Evolutionary conservation across 352 stramenopile genomes (phyloP).

Genomic region (Globisporangium cystogenes): DNA sequence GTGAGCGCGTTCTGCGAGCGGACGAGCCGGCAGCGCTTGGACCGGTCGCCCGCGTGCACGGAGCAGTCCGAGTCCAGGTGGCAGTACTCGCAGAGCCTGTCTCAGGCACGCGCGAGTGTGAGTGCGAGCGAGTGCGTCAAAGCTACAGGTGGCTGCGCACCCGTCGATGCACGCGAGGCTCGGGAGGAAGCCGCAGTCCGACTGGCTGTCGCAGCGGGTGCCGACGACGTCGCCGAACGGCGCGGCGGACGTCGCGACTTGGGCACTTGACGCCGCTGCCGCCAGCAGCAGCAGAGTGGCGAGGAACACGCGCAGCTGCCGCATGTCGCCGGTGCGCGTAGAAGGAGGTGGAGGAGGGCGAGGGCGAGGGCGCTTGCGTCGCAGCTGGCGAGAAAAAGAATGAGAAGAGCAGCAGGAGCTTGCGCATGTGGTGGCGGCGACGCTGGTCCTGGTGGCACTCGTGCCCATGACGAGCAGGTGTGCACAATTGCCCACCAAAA

Average conservation of each 20-base stretch:
- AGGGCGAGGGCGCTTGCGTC: neutral
- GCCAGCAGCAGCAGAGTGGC: neutral
- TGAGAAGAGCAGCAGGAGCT: neutral
- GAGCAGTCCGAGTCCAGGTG: constrained; percentile 55
- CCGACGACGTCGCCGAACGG: constrained; percentile 35
- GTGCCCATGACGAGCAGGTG: too few relatives aligned
- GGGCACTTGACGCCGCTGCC: neutral
- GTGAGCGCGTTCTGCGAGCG: constrained; percentile 25
- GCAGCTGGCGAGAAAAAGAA: neutral
- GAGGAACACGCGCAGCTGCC: neutral
- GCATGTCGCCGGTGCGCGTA: neutral
- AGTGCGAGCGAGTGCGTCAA: neutral
- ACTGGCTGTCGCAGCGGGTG: constrained; percentile 32
- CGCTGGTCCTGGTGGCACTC: too few relatives aligned
- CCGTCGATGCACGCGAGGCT: constrained; percentile 59
- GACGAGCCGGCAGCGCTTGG: constrained; percentile 56
- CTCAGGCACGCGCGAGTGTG: neutral
- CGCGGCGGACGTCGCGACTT: neutral
- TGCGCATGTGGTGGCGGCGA: too few relatives aligned
- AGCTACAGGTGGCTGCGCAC: constrained; percentile 18
- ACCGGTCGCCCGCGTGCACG: constrained; percentile 26
- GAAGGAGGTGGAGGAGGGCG: too few relatives aligned
- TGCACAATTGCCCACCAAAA: too few relatives aligned
- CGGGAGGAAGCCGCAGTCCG: constrained; percentile 73
- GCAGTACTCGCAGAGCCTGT: constrained; percentile 70